Conservation (phyloP, 2,329 filamentous ascomycete genomes). For the Lomentospora prolificans region DNA sequence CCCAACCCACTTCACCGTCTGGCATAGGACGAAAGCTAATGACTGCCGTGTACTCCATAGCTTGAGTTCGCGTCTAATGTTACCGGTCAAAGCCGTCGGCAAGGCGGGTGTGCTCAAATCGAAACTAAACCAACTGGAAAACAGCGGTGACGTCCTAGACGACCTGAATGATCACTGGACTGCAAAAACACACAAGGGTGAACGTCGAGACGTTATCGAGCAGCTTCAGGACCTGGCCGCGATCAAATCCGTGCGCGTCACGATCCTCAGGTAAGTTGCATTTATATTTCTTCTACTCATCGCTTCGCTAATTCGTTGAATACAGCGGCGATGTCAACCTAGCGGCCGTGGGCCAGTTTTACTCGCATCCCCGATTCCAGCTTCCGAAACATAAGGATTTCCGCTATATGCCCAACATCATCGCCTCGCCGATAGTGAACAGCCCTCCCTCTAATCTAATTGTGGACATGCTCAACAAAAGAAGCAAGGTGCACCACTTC, state of each 20-base stretch:
- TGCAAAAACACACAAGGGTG: constrained; percentile 84
- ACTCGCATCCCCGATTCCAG: constrained; percentile 72
- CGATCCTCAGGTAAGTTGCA: constrained; percentile 61
- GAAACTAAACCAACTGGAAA: constrained; percentile 82
- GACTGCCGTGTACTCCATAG: not conserved
- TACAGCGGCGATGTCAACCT: constrained; percentile 86
- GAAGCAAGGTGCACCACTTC: constrained; percentile 71
- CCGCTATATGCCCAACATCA: constrained; percentile 91
- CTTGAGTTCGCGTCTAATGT: constrained; percentile 51
- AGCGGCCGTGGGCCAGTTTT: constrained; percentile 88
- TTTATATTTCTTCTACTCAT: not conserved
- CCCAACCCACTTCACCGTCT: not conserved
- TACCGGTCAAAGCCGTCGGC: constrained; percentile 80
- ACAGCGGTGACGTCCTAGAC: constrained; percentile 82
- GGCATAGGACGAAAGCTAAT: too few species aligned
- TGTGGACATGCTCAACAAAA: constrained; percentile 85
- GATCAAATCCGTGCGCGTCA: constrained; percentile 84
- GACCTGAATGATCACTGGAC: constrained; percentile 97
- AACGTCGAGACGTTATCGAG: constrained; percentile 77
- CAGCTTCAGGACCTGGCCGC: constrained; percentile 89
- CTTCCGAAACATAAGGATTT: constrained; percentile 85
- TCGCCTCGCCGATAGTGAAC: constrained; percentile 92
- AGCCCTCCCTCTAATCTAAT: constrained; percentile 78
- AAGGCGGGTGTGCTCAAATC: constrained; percentile 70
- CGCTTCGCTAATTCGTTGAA: not conserved